Evolutionary conservation across 306 rosid species (phyloP), one percentile per base, ranked within the genome.

Genomic region (Senna tora): DNA sequence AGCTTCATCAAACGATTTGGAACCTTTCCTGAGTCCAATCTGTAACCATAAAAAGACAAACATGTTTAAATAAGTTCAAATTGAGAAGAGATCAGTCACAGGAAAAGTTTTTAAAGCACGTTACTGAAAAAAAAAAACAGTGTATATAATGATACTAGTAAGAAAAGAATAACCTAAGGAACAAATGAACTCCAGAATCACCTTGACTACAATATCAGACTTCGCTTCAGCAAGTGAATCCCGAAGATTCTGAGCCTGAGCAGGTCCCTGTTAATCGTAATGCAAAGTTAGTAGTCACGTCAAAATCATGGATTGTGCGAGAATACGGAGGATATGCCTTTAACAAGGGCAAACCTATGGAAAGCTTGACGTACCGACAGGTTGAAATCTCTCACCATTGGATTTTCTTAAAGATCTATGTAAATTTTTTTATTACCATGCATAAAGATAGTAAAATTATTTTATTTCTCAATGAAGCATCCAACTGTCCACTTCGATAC

Each of bases 21-120:
- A 94, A 15, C 99, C 99, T 87, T 89, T 94, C 83, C 99, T 86
- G 39, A 94, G 96, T 49, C 99, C 99, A 79, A 94, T 82, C 99
- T 94, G 87, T 43, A 43, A 71, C n/a, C 51, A 45, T 32, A 36
- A 45, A 53, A 25, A 46, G 39, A 8, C 56, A 20, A 70, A 39
- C 14, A 73, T 20, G 64, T 77, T 42, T 21, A 30, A 0, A 47
- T 60, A 60, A 46, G n/a, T 34, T 59, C 9, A 41, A 13, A 22
- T 57, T 28, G 13, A 49, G 59, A 33, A 55, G 56, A 50, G 7
- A 64, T 42, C 33, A 21, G 8, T 1, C 52, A 56, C 52, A 47
- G 39, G 2, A 32, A 61, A 45, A 50, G 19, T 45, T 46, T 13
- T 15, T 7, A 32, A 7, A 36, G 13, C 38, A 57, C 54, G 12